phyloP scores from a whole-genome alignment of 1,139 yeast species.

The Wickerhamomyces sp. region DNA sequence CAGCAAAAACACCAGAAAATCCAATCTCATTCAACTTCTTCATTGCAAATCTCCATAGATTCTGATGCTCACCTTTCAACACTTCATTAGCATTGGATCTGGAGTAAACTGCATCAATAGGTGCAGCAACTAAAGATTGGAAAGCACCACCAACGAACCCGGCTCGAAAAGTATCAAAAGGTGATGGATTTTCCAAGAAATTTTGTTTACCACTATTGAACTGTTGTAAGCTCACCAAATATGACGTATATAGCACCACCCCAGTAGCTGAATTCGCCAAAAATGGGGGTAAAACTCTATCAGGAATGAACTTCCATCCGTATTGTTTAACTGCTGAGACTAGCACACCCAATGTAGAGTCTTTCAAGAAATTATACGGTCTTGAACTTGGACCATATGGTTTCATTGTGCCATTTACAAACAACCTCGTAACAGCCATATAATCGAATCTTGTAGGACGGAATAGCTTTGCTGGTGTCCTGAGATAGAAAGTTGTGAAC shows the following conservation, averaged over 20 bases:
- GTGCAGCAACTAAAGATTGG: conserved; percentile 91
- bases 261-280: conserved; percentile 88
- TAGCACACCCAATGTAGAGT: conserved; percentile 72
- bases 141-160: conserved; percentile 84
- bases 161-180: conserved; percentile 64
- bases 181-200: conserved; percentile 25
- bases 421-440: conserved; percentile 58
- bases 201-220: conserved; percentile 26
- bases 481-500: conserved; percentile 66
- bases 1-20: conserved; percentile 82
- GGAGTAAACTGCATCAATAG: conserved; percentile 85
- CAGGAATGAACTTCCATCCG: conserved; percentile 88
- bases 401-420: conserved; percentile 23
- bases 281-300: conserved; percentile 79
- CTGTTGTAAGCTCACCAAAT: conserved; percentile 48
- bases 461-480: conserved; percentile 83
- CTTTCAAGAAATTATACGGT: conserved; percentile 69
- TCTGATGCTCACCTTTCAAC: conserved; percentile 61
- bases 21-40: conserved; percentile 72
- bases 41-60: conserved; percentile 73
- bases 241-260: conserved; percentile 75
- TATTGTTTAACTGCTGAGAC: conserved; percentile 65
- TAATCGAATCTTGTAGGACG: conserved; percentile 90
- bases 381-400: conserved; percentile 27
- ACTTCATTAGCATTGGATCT: conserved; percentile 75